Evolutionary conservation across 208 protist genomes (phyloP), one percentile per base, ranked within the genome.

Genomic region (Trypanosoma platydactyli): DNA sequence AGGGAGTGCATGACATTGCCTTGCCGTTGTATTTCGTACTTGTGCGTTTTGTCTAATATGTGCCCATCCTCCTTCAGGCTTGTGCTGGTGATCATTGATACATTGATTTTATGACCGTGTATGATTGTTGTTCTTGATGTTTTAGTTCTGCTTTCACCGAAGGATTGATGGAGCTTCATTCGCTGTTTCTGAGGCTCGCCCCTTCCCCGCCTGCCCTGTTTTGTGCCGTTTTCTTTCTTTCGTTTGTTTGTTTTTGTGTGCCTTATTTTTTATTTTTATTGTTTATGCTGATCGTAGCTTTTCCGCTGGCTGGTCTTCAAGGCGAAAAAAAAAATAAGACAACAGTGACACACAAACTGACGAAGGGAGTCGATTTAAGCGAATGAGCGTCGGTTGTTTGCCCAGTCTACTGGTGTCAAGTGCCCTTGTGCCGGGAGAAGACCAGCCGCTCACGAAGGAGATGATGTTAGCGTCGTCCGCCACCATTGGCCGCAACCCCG

Each of bases 401-500:
- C 12, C 30, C 22, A 58, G 35, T 35, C 22, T 45, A 44, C 22
- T 45, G 22, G 3, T 13, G 42, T 3, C 13, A 3, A 6, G 5
- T 24, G 20, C 20, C 29, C 15, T 11, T 9, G 33, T 38, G 22
- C 13, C 16, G 18, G 27, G 35, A 63, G 42, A 62, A 62, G 25
- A 49, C 58, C 27, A 52, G 49, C 45, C 63, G 29, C 56, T 63
- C 16, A 71, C 73, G 44, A 15, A 9, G 15, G 60, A 79, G 0
- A 25, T 51, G 15, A 62, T 84, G 25, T 25, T 64, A 24, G 13
- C 25, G 20, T 67, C 66, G 1, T 77, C 93, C 46, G 77, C 71
- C 41, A 51, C 58, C 0, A 69, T 95, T 27, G 75, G 78, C 12
- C 77, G 87, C 74, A 93, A 92, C 68, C 57, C 60, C 16, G 51